A percentile compares a stretch with the other conserved stretches of the same genome.
phyloP scores from a whole-genome alignment of 768 basidiomycete genomes.

The Mycena crocata region DNA sequence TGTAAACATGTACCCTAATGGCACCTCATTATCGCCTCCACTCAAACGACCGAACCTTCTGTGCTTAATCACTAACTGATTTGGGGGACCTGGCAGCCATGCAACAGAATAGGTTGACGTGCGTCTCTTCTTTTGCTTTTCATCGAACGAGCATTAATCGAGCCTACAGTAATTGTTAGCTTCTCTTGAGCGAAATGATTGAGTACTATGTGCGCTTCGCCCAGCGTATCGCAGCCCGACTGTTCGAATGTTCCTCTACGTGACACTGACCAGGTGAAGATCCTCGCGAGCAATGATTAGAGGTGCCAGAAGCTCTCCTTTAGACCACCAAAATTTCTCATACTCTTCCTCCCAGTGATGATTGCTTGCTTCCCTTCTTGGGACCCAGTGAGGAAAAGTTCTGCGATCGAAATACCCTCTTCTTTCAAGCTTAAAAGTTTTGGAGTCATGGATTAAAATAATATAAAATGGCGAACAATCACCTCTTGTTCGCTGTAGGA shows the following conservation, averaged over 20 bases:
- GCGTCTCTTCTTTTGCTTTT: neutral
- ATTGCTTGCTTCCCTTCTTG: neutral
- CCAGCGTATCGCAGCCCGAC: neutral
- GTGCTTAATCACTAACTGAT: slow-evolving; percentile 25
- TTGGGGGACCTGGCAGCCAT: neutral
- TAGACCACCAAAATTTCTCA: neutral
- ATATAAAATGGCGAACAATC: too few relatives aligned
- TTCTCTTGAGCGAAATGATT: slow-evolving; percentile 5
- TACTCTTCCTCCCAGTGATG: neutral
- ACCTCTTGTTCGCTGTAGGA: too few relatives aligned
- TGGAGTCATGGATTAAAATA: too few relatives aligned
- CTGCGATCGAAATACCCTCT: too few relatives aligned
- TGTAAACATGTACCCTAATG: slow-evolving; percentile 34
- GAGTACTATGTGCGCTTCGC: neutral
- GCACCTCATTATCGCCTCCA: slow-evolving; percentile 11
- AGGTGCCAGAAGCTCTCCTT: neutral
- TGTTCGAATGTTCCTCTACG: neutral
- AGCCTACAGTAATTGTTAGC: slow-evolving; percentile 6
- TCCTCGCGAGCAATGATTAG: neutral
- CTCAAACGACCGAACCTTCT: slow-evolving; percentile 17
- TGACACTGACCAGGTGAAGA: slow-evolving; percentile 3
- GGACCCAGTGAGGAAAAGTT: too few relatives aligned
- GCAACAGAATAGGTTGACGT: slow-evolving; percentile 10
- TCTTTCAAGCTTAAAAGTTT: too few relatives aligned
- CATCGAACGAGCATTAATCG: neutral